Conservation (phyloP, 2,329 filamentous ascomycete species). For the Fusarium sp. region DNA sequence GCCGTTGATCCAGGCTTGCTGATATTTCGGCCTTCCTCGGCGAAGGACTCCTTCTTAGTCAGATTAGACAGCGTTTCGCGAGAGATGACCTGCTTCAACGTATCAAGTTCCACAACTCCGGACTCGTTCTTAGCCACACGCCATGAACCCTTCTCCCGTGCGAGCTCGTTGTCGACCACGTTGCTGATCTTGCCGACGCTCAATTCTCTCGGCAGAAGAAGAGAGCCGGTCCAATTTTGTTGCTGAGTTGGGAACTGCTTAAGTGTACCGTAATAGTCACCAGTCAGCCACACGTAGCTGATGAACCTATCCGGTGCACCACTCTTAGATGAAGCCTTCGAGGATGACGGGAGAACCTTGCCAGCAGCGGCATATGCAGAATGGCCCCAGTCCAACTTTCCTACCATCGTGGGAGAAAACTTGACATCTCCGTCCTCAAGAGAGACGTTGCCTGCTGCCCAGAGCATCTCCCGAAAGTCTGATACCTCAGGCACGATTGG, state of each 20-base stretch:
- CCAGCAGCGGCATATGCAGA: conserved; percentile 59
- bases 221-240: conserved; percentile 59
- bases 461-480: conserved; percentile 56
- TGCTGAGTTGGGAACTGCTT: conserved; percentile 53
- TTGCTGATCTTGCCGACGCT: conserved; percentile 54
- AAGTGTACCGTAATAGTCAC: conserved; percentile 55
- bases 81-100: conserved; percentile 54
- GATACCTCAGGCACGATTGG: conserved; percentile 55
- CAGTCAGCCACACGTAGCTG: conserved; percentile 57
- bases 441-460: conserved; percentile 53
- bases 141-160: conserved; percentile 55
- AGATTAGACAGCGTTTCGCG: conserved; percentile 52
- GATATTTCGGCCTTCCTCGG: conserved; percentile 42
- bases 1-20: conserved; percentile 26
- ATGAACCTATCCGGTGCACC: conserved; percentile 57
- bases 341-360: conserved; percentile 54
- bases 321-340: conserved; percentile 52
- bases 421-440: conserved; percentile 45
- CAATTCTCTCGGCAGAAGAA: conserved; percentile 58
- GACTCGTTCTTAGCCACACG: conserved; percentile 47
- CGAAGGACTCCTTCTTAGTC: conserved; percentile 39
- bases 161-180: conserved; percentile 56
- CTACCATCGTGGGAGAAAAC: conserved; percentile 56
- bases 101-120: conserved; percentile 52
- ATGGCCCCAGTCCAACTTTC: conserved; percentile 55